Conservation (phyloP, 2,329 filamentous ascomycete species). For the Colletotrichum sp. region DNA sequence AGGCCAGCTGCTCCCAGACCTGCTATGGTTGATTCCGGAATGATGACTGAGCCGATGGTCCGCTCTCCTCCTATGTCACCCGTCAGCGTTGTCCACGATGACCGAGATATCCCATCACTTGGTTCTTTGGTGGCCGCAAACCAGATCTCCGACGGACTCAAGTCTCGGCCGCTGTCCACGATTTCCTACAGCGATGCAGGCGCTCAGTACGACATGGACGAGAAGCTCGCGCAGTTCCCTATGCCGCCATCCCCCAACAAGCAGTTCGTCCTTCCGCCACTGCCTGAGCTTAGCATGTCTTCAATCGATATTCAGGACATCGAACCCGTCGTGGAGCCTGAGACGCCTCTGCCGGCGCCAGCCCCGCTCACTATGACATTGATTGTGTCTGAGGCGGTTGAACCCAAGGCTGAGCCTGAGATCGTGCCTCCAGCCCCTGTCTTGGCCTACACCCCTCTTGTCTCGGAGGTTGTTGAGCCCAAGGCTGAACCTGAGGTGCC, state of each 20-base stretch:
- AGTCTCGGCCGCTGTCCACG: conserved; percentile 48
- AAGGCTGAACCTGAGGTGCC: conserved; percentile 24
- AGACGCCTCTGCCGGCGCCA: conserved; percentile 32
- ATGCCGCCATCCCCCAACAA: conserved; percentile 52
- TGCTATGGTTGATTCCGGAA: conserved; percentile 46
- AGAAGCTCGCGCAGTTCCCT: conserved; percentile 60
- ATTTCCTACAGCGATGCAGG: conserved; percentile 59
- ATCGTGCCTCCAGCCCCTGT: conserved; percentile 19
- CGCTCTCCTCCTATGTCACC: conserved; percentile 20
- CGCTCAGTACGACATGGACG: conserved; percentile 56
- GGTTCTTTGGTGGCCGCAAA: conserved; percentile 40
- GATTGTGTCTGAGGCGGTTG: conserved; percentile 34
- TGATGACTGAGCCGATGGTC: conserved; percentile 46
- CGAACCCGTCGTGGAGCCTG: conserved; percentile 45
- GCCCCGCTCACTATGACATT: conserved; percentile 36
- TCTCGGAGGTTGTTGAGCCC: conserved; percentile 47
- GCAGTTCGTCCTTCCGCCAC: conserved; percentile 31
- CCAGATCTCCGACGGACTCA: conserved; percentile 27
- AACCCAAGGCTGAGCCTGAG: conserved; percentile 35
- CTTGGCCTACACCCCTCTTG: conserved; percentile 43
- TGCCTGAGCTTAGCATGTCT: conserved; percentile 47
- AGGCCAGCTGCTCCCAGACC: conserved; percentile 9
- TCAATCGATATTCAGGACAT: conserved; percentile 48
- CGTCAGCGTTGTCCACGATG: conserved; percentile 30
- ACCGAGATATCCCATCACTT: conserved; percentile 41